Base-by-base conservation (phyloP, 2,329 filamentous ascomycete species). In the Cordyceps cicadae region DNA sequence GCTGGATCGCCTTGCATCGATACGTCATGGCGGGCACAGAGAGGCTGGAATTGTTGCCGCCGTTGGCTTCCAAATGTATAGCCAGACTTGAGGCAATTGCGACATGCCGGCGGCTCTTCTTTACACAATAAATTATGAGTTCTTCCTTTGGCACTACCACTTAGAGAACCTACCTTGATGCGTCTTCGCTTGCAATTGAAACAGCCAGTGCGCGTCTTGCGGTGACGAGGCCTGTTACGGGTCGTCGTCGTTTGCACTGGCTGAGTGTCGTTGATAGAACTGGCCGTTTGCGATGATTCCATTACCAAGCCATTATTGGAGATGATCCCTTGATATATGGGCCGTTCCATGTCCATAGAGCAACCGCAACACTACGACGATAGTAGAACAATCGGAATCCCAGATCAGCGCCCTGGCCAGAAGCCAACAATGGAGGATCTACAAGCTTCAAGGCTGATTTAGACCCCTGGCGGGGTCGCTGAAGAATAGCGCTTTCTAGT, bases 151-250 rank as follows among this genome's bases (percentile, higher is more conserved):
- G 3, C 15, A 7, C 5, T 19, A 11, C 29, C 2, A 7, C 19
- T 2, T 14, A 5, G 1, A 24, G 2, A 21, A 1, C 43, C 19
- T 3, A 52, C 55, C 32, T 59, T 59, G 48, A 59, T 52, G 21
- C 48, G 48, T 32, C 56, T 52, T n/a, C 49, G 9, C 39, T 52
- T 59, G 39, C 56, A 59, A 15, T 59, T 49, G 32, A 52, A 45
- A 48, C 56, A 59, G 32, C 56, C 56, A 21, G 56, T 59, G 3
- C 56, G 56, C 26, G 49, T 59, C 48, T 59, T 59, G 56, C 56
- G 56, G 17, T 59, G 46, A 39, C 55, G 45, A 14, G 55, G 56
- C 56, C n/a, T 59, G 12, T 52, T n/a, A n/a, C 26, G 12, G 26
- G 37, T n/a, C 7, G 14, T 52, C 34, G 45, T 46, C 4, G 11